Conservation (phyloP, 352 stramenopile genomes). For the Pythium chondricola region DNA sequence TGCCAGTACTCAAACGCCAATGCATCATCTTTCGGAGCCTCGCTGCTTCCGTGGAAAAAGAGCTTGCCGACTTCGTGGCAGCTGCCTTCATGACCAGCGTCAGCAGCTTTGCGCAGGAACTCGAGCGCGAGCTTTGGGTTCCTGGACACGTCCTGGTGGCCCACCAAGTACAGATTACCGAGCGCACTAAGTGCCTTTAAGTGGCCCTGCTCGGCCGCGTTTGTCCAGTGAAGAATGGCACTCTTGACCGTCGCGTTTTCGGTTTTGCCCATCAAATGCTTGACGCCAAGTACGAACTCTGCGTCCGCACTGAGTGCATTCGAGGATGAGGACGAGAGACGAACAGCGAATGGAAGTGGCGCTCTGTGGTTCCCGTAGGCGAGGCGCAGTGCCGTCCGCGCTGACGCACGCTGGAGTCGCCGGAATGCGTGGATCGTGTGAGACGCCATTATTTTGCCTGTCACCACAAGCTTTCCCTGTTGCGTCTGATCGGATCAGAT, state of each 20-base stretch:
- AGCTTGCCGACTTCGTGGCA: slow-evolving; percentile 77
- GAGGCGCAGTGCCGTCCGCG: too few species aligned
- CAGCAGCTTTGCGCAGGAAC: slow-evolving; percentile 59
- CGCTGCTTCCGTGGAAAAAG: slow-evolving; percentile 43
- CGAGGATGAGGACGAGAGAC: slow-evolving; percentile 1
- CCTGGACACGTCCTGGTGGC: slow-evolving; percentile 36
- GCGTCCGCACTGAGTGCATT: slow-evolving; percentile 17
- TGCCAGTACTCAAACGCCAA: slow-evolving; percentile 60
- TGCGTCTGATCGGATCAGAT: too few species aligned
- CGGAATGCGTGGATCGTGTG: too few species aligned
- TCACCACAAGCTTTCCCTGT: too few species aligned
- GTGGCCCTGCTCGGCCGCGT: slow-evolving; percentile 61
- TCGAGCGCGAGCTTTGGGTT: slow-evolving; percentile 41
- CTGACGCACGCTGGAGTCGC: too few species aligned
- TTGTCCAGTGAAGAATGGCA: slow-evolving; percentile 74
- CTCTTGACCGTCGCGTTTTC: slow-evolving; percentile 36
- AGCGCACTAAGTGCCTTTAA: slow-evolving; percentile 64
- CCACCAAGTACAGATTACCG: slow-evolving; percentile 63
- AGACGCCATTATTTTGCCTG: too few species aligned
- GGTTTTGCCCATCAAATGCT: slow-evolving; percentile 45
- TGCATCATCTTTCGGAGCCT: slow-evolving; percentile 23
- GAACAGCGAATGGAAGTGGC: too few species aligned
- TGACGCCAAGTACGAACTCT: slow-evolving; percentile 58
- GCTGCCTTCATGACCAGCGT: slow-evolving; percentile 56
- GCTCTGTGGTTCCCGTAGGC: too few species aligned